Evolutionary conservation across 129 eudicot species (phyloP).

Genomic region (Chrysanthemum seticuspe): DNA sequence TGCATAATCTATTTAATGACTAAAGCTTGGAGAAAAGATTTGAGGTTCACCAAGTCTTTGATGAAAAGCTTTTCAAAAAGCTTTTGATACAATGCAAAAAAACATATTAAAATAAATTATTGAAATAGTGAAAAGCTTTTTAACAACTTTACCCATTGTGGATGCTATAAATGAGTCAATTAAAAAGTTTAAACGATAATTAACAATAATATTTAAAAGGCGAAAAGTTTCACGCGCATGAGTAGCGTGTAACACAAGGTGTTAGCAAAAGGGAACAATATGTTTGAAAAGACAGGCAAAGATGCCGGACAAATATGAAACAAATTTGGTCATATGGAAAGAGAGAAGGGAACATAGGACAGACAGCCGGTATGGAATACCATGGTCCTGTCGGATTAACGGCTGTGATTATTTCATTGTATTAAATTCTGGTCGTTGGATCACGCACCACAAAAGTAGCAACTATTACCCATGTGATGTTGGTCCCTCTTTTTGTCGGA

Average conservation of each 20-base stretch:
- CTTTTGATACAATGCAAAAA: too few relatives aligned
- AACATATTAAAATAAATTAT: too few relatives aligned
- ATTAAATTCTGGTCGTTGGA: conserved; percentile 29
- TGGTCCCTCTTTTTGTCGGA: conserved; percentile 11
- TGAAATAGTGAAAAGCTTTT: too few relatives aligned
- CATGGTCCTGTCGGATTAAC: conserved; percentile 22
- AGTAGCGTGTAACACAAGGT: neutral
- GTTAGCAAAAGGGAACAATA: conserved; percentile 14
- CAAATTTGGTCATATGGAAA: conserved; percentile 26
- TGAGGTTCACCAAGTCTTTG: too few relatives aligned
- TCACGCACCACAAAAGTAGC: conserved; percentile 31
- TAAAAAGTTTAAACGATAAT: too few relatives aligned
- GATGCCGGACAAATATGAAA: conserved; percentile 23
- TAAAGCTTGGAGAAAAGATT: too few relatives aligned
- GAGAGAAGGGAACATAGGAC: conserved; percentile 32
- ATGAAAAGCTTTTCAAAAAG: too few relatives aligned
- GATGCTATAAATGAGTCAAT: too few relatives aligned
- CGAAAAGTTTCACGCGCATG: conserved; percentile 12
- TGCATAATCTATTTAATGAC: too few relatives aligned
- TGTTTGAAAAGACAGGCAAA: conserved; percentile 34
- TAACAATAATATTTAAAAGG: neutral
- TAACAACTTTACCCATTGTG: too few relatives aligned
- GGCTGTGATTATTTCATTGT: conserved; percentile 4
- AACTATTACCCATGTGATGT: conserved; percentile 27
- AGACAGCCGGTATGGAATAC: conserved; percentile 35